A percentile compares a stretch with the other conserved stretches of the same genome.
Evolutionary conservation across 192 early-diverging fungal species (phyloP).

Genomic region (Linnemannia schmuckeri): DNA sequence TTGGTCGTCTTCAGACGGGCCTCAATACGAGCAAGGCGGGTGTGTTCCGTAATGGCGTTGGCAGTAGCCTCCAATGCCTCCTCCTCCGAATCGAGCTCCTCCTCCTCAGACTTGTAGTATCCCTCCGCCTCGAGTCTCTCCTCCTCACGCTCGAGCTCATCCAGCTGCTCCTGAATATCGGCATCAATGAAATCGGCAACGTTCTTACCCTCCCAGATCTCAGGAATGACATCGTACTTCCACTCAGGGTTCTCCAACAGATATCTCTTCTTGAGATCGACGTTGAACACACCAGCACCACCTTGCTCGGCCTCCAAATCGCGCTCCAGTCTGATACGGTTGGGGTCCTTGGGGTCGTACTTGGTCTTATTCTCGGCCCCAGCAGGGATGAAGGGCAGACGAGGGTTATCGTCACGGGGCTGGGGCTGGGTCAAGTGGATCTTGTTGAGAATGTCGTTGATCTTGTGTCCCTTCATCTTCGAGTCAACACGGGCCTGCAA

Average conservation of each 20-base stretch:
- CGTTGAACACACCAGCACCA: conserved; percentile 96
- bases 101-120: conserved; percentile 88
- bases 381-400: conserved; percentile 89
- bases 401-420: conserved; percentile 85
- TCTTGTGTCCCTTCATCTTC: conserved; percentile 94
- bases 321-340: conserved; percentile 85
- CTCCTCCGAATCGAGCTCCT: conserved; percentile 86
- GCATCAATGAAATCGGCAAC: conserved; percentile 98
- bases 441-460: conserved; percentile 93
- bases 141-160: conserved; percentile 97
- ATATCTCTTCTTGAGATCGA: conserved; percentile 96
- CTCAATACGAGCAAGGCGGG: conserved; percentile 83
- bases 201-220: conserved; percentile 99
- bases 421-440: conserved; percentile 93
- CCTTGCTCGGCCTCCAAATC: conserved; percentile 93
- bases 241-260: conserved; percentile 86
- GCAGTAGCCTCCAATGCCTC: conserved; percentile 83
- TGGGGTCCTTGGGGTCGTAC: conserved; percentile 86
- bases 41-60: conserved; percentile 86
- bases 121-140: conserved; percentile 94
- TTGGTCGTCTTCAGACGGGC: conserved; percentile 87
- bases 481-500: conserved; percentile 93
- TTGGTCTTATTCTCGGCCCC: conserved; percentile 74
- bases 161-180: conserved; percentile 96
- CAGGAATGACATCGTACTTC: conserved; percentile 98